phyloP scores from a whole-genome alignment of 2,329 filamentous ascomycete genomes.

The Hypoxylon sp. region DNA sequence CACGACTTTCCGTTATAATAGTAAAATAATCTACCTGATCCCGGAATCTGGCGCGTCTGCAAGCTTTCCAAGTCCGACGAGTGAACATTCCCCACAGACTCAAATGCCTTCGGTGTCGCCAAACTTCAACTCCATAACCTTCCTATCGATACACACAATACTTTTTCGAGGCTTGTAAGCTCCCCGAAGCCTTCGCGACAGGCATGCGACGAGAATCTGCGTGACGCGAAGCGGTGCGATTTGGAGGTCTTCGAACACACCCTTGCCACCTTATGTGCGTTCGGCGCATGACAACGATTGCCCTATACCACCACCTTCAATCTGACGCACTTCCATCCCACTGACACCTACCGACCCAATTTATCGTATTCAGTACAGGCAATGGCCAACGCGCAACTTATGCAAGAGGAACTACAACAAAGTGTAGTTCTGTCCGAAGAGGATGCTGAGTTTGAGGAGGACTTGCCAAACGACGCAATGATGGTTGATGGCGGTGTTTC shows the following conservation, averaged over 20 bases:
- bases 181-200: constrained; percentile 12
- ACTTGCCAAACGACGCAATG: constrained; percentile 50
- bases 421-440: constrained; percentile 66
- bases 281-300: constrained; percentile 21
- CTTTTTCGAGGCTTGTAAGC: constrained; percentile 3
- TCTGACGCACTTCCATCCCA: background rate
- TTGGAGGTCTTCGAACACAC: constrained; percentile 39
- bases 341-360: background rate
- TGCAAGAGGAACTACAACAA: constrained; percentile 70
- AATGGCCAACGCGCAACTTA: constrained; percentile 67
- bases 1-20: background rate
- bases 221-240: constrained; percentile 44
- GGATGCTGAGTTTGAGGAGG: constrained; percentile 58
- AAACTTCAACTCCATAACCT: constrained; percentile 9
- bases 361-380: constrained; percentile 5
- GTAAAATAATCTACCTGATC: constrained; percentile 12
- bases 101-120: constrained; percentile 44
- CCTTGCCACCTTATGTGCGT: constrained; percentile 19
- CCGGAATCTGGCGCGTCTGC: constrained; percentile 30
- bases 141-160: background rate
- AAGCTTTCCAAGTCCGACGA: constrained; percentile 11
- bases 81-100: constrained; percentile 31
- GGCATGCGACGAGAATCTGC: constrained; percentile 41
- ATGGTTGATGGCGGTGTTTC: constrained; percentile 45
- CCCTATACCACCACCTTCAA: constrained; percentile 12